Base-by-base conservation (phyloP, 2,329 filamentous ascomycete species). In the Verticillium dahliae region DNA sequence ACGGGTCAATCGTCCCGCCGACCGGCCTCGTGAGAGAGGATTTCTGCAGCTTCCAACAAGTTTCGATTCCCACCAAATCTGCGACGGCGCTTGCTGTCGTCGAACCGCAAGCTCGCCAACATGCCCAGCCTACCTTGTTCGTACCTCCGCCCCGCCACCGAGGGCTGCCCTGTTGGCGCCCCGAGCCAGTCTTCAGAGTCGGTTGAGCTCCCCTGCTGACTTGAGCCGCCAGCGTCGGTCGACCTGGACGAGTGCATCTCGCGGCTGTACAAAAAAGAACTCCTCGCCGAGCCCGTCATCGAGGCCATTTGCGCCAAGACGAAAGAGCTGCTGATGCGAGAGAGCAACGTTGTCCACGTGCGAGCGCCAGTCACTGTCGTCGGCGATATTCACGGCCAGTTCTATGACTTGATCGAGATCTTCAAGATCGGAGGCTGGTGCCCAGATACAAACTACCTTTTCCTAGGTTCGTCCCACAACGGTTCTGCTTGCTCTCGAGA, bases 271-370 rank as follows among this genome's bases (percentile, higher is more conserved):
- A 94, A 95, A 74, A 97, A 97, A 75, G 95, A 98, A 76, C 86
- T 99, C 63, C 86, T 99, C 62, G 93, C 95, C 70, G 95, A 99
- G 78, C 97, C 94, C 52, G 93, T 99, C 67, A 94, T 99, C 76
- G 95, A 99, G 80, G 95, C 95, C 71, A 94, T 99, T 86, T 99
- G 95, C 80, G 93, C 95, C 76, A 99, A 99, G 77, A 95, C 96
- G 27, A 99, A 99, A 74, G 95, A 99, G 81, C 83, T 99, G 69
- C 85, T 99, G 69, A 99, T 99, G 95, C 94, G 96, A 74, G 95
- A 99, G 86, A 98, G 94, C 85, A 99, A 99, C 78, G 95, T 99
- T 65, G 95, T 99, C 63, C 95, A 99, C 75, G 96, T 99, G 65
- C 87, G 88, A 69, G 93, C 95, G 37, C 95, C 95, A 1, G 92